Conservation (phyloP, 2,329 filamentous ascomycete species). For the Lachnellula occidentalis region DNA sequence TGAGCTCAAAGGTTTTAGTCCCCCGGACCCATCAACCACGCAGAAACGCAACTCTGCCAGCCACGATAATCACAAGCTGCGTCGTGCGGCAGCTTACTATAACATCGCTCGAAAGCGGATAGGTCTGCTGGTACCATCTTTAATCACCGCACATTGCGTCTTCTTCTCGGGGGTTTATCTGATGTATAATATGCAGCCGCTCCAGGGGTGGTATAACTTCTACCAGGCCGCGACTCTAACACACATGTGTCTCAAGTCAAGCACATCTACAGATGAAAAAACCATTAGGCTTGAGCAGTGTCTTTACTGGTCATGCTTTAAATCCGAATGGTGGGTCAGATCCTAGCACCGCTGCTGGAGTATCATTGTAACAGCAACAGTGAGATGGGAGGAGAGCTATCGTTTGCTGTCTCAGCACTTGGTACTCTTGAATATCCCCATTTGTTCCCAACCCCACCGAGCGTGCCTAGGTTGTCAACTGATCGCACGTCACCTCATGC, state of each 20-base stretch:
- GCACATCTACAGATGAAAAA: not conserved
- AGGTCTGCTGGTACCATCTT: constrained; percentile 21
- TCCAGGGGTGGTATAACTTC: constrained; percentile 36
- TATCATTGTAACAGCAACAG: too few relatives aligned
- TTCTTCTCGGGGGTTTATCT: constrained; percentile 37
- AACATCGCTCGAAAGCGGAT: constrained; percentile 29
- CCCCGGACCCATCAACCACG: too few relatives aligned
- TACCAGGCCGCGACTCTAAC: constrained; percentile 30
- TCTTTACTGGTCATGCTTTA: constrained; percentile 40
- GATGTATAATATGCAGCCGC: constrained; percentile 37
- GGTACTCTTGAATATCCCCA: constrained; percentile 34
- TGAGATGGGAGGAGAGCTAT: too few relatives aligned
- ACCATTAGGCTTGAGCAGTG: constrained; percentile 33
- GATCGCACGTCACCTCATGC: too few relatives aligned
- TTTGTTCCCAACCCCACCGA: too few relatives aligned
- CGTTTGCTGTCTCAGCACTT: constrained; percentile 12
- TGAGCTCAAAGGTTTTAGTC: too few relatives aligned
- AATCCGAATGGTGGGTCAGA: constrained; percentile 32
- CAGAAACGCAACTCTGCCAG: not conserved
- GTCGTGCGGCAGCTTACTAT: constrained; percentile 29
- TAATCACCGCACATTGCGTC: constrained; percentile 35
- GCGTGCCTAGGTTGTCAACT: too few relatives aligned
- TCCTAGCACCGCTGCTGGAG: constrained; percentile 2
- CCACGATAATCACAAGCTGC: constrained; percentile 8
- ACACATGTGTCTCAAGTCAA: constrained; percentile 32